A percentile compares a stretch with the other conserved stretches of the same genome.
These are phyloP conservation scores for Chalciporus sphaerocephalus DNA, from an alignment of 768 basidiomycete species.

Conservation along the genomic window DNA sequence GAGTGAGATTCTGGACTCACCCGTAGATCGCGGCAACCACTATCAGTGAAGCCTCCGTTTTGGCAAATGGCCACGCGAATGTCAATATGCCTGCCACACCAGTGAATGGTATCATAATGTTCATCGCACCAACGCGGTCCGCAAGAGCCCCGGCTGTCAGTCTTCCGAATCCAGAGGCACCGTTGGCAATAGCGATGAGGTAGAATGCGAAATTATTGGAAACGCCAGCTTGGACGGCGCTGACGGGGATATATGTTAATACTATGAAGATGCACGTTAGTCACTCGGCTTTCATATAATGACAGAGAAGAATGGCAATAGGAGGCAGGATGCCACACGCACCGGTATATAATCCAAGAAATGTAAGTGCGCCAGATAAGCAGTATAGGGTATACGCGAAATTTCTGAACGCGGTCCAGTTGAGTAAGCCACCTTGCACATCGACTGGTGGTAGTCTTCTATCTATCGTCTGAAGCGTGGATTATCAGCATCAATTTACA, in stretches of 20 bases:
- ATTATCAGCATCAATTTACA: background rate
- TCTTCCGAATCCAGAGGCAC: conserved; percentile 59
- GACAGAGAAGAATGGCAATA: no score
- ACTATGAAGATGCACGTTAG: conserved; percentile 34
- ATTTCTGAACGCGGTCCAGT: conserved; percentile 45
- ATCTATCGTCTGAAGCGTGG: conserved; percentile 24
- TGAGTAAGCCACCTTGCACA: conserved; percentile 54
- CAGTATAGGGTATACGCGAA: conserved; percentile 53
- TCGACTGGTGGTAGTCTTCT: conserved; percentile 54
- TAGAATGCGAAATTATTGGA: conserved; percentile 54
- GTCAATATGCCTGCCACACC: conserved; percentile 53
- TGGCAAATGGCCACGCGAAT: conserved; percentile 66
- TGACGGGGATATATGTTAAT: conserved; percentile 64
- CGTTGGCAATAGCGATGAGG: conserved; percentile 65
- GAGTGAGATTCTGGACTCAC: conserved; percentile 35
- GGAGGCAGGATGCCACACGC: conserved; percentile 10
- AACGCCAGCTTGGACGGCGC: conserved; percentile 49
- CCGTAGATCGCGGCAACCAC: conserved; percentile 61
- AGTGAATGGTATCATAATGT: conserved; percentile 64
- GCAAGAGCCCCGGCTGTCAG: conserved; percentile 48
- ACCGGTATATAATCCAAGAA: conserved; percentile 71
- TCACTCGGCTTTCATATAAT: background rate
- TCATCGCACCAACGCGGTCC: conserved; percentile 56
- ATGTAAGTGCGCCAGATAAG: conserved; percentile 48
- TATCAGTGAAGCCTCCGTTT: conserved; percentile 41